phyloP scores from a whole-genome alignment of 2,329 filamentous ascomycete genomes.

The Scedosporium aurantiacum region DNA sequence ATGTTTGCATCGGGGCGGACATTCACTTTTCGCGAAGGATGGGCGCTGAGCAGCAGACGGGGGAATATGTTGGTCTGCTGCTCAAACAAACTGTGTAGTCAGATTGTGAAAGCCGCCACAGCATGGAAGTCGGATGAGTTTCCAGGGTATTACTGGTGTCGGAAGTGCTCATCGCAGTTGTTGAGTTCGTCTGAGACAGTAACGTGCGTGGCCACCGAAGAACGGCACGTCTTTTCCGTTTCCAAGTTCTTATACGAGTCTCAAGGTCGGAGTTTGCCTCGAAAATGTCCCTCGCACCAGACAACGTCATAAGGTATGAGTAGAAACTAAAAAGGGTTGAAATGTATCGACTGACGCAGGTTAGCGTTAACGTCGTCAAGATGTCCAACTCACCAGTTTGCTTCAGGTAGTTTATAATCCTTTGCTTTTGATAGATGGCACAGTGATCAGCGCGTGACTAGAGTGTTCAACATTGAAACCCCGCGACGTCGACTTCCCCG shows the following conservation, averaged over 20 bases:
- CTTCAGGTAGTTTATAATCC: too few relatives aligned
- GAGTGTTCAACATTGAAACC: too few relatives aligned
- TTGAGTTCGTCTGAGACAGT: constrained; percentile 11
- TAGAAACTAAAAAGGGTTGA: too few relatives aligned
- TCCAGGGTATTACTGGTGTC: constrained; percentile 20
- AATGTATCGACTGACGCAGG: too few relatives aligned
- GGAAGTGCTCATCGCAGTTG: constrained; percentile 21
- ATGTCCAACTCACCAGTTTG: too few relatives aligned
- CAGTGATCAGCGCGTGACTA: too few relatives aligned
- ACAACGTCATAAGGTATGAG: too few relatives aligned
- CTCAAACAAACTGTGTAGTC: constrained; percentile 27
- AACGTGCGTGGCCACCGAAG: constrained; percentile 15
- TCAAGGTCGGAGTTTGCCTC: constrained; percentile 17
- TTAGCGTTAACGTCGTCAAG: too few relatives aligned
- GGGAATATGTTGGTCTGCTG: constrained; percentile 20
- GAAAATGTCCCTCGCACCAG: constrained; percentile 13
- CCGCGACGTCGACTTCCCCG: too few relatives aligned
- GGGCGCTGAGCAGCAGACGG: constrained; percentile 15
- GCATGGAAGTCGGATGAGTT: constrained; percentile 14
- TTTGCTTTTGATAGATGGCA: too few relatives aligned
- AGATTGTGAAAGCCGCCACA: constrained; percentile 17
- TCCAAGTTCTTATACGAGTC: constrained; percentile 25
- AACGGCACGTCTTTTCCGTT: constrained; percentile 20
- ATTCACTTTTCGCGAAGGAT: constrained; percentile 15
- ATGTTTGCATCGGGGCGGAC: neutral